Evolutionary conservation across 257 asterid species (phyloP).

Genomic region (Verbena officinalis): DNA sequence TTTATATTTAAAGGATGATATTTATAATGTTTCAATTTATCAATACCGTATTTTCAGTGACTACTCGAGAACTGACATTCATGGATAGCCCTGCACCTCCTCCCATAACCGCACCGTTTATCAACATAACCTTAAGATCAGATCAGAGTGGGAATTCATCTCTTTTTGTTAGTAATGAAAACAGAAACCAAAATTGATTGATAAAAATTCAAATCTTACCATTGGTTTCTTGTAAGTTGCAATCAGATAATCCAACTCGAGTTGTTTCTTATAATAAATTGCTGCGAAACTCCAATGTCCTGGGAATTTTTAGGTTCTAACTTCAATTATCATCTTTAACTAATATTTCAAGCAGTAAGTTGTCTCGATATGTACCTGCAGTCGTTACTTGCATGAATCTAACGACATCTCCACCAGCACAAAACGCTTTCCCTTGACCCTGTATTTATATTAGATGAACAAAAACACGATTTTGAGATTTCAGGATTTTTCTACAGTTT

Average conservation of each 20-base stretch:
- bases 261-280: neutral
- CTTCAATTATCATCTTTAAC: no score
- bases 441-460: neutral
- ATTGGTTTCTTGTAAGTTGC: constrained; percentile 23
- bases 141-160: neutral
- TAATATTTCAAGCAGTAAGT: neutral
- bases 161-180: neutral
- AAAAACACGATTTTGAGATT: neutral
- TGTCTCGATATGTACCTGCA: neutral
- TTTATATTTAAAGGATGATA: no score
- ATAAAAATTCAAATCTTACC: constrained; percentile 6
- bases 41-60: constrained; percentile 17
- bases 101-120: constrained; percentile 24
- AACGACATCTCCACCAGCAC: constrained; percentile 17
- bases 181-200: neutral
- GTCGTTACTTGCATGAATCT: neutral
- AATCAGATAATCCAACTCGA: neutral
- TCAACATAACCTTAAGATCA: constrained; percentile 8
- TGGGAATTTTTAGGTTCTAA: neutral
- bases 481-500: neutral
- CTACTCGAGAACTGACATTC: constrained; percentile 14
- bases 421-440: constrained; percentile 23
- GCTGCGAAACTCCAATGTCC: constrained; percentile 15
- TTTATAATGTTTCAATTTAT: no score
- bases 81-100: constrained; percentile 22